A percentile compares a stretch with the other conserved stretches of the same genome.
Evolutionary conservation across 257 asterid species (phyloP).

Genomic region (Linaria vulgaris): DNA sequence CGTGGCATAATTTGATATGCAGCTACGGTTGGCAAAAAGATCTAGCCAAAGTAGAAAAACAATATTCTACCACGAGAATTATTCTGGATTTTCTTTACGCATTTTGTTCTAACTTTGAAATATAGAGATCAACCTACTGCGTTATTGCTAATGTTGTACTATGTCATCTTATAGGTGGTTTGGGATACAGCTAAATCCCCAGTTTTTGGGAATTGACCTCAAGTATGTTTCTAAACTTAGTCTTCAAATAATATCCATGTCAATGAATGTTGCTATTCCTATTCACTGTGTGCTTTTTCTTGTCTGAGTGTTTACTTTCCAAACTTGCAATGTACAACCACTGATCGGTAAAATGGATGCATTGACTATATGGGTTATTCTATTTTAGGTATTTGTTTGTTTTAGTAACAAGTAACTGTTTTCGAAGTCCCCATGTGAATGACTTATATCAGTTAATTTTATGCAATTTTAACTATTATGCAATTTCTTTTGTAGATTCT

Average conservation of each 20-base stretch:
- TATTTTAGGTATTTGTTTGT: background rate
- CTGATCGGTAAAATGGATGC: slow-evolving; percentile 8
- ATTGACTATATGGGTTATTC: slow-evolving; percentile 3
- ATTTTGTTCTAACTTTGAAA: background rate
- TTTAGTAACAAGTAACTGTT: background rate
- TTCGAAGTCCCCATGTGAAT: slow-evolving; percentile 13
- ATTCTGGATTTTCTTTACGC: background rate
- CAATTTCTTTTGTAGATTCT: slow-evolving; percentile 60
- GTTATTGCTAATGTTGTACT: slow-evolving; percentile 27
- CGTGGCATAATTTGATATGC: slow-evolving; percentile 18
- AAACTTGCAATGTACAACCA: slow-evolving; percentile 8
- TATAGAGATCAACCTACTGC: slow-evolving; percentile 16
- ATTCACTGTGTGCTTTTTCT: slow-evolving; percentile 12
- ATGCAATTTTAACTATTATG: slow-evolving; percentile 1
- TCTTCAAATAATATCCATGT: slow-evolving; percentile 1
- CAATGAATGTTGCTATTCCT: slow-evolving; percentile 6
- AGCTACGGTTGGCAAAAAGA: slow-evolving; percentile 3
- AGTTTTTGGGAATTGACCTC: slow-evolving; percentile 91
- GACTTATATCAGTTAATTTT: slow-evolving; percentile 2
- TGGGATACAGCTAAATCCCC: slow-evolving; percentile 93
- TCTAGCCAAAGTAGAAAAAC: background rate
- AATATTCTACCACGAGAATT: background rate
- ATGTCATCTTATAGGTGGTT: slow-evolving; percentile 75
- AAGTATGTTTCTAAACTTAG: slow-evolving; percentile 56
- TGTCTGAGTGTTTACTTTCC: slow-evolving; percentile 11